Evolutionary conservation across 805 yeast species (phyloP).

Genomic region (Candida lessepsii): DNA sequence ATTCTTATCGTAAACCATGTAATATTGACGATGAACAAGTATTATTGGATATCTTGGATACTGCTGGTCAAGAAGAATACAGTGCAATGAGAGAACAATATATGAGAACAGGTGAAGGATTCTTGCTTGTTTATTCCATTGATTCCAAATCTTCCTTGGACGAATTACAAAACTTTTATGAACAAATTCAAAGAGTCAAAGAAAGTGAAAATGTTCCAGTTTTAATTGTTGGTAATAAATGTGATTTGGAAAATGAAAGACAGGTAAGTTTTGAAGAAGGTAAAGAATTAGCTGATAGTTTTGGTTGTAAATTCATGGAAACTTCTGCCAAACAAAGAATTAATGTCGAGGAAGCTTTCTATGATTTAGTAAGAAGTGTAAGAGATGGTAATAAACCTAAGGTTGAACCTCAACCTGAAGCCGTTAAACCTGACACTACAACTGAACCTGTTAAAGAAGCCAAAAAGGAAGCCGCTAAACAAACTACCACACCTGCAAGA

Average conservation of each 20-base stretch:
- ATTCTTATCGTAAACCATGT: constrained; percentile 84
- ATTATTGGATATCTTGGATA: constrained; percentile 83
- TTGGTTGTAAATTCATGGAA: constrained; percentile 77
- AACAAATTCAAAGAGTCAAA: constrained; percentile 76
- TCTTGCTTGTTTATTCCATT: constrained; percentile 82
- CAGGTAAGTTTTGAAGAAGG: constrained; percentile 73
- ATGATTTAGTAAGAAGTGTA: constrained; percentile 61
- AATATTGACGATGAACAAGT: constrained; percentile 77
- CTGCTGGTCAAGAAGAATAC: constrained; percentile 98
- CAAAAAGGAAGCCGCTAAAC: constrained; percentile 10
- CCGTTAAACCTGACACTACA: constrained; percentile 8
- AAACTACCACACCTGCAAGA: constrained; percentile 13
- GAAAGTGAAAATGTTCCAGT: constrained; percentile 75
- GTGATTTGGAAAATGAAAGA: constrained; percentile 73
- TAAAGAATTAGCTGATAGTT: constrained; percentile 55
- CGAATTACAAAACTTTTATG: constrained; percentile 74
- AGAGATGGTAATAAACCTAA: constrained; percentile 23
- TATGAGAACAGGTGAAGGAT: constrained; percentile 96
- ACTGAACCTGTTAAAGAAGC: constrained; percentile 9
- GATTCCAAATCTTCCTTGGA: constrained; percentile 84
- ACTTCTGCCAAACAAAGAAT: constrained; percentile 89
- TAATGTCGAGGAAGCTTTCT: constrained; percentile 86
- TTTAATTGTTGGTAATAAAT: constrained; percentile 74
- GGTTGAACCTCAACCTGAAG: neutral
- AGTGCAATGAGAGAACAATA: constrained; percentile 84